phyloP scores from a whole-genome alignment of 352 stramenopile species.

The Achlya hypogyna region DNA sequence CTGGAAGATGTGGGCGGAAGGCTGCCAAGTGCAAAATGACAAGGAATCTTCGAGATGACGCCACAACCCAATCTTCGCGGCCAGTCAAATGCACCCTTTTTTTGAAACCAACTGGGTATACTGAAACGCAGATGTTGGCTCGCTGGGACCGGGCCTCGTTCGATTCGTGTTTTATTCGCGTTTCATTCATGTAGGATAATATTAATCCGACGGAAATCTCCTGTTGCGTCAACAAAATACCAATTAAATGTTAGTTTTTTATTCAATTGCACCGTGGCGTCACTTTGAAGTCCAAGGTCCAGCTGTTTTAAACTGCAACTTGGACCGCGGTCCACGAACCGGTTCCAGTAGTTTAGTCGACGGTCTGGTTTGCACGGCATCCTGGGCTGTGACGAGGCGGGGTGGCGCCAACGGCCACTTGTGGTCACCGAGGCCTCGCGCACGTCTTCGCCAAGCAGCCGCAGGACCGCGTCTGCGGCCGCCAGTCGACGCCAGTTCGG shows the following conservation, averaged over 20 bases:
- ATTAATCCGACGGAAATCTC: background rate
- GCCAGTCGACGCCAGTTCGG: too few species aligned
- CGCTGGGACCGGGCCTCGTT: too few species aligned
- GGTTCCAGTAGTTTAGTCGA: too few species aligned
- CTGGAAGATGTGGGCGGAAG: background rate
- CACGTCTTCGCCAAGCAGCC: too few species aligned
- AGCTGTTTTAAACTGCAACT: background rate
- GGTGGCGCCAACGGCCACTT: too few species aligned
- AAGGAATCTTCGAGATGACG: background rate
- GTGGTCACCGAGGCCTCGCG: too few species aligned
- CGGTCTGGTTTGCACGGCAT: too few species aligned
- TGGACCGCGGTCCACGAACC: background rate
- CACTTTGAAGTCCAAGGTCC: background rate
- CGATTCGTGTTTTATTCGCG: too few species aligned
- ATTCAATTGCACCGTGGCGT: background rate
- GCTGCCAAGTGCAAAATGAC: conserved; percentile 8
- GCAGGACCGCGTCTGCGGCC: too few species aligned
- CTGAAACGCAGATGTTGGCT: too few species aligned
- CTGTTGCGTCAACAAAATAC: background rate
- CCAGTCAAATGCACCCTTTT: background rate
- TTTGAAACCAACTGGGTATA: background rate
- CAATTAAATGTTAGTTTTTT: background rate
- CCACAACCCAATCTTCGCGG: background rate
- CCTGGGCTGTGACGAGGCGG: too few species aligned
- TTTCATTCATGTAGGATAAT: too few species aligned